Evolutionary conservation across 306 rosid species (phyloP).

Genomic region (Dryas alaskensis): DNA sequence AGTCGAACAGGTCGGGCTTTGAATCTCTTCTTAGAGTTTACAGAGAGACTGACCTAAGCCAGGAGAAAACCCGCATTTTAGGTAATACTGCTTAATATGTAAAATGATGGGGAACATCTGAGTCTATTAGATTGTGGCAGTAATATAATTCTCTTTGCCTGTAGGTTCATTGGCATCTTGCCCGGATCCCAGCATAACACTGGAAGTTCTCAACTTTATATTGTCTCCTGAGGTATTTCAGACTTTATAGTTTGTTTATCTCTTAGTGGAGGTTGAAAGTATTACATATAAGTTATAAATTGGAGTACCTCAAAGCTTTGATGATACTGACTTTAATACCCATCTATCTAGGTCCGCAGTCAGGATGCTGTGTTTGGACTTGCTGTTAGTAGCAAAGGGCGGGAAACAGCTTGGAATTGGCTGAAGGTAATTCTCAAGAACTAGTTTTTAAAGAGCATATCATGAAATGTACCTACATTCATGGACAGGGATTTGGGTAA

Average conservation of each 20-base stretch:
- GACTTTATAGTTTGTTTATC: background rate
- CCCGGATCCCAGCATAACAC: slow-evolving; percentile 42
- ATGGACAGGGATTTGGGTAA: background rate
- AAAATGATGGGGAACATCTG: background rate
- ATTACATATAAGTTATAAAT: background rate
- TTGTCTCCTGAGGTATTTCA: slow-evolving; percentile 37
- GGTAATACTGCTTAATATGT: slow-evolving; percentile 37
- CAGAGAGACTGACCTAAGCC: slow-evolving; percentile 79
- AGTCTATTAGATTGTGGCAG: background rate
- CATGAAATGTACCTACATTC: background rate
- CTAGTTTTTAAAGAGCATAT: background rate
- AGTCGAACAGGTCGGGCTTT: slow-evolving; percentile 53
- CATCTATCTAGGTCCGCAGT: slow-evolving; percentile 60
- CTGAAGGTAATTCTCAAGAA: slow-evolving; percentile 56
- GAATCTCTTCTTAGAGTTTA: slow-evolving; percentile 79
- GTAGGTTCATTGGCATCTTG: slow-evolving; percentile 41
- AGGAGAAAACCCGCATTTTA: slow-evolving; percentile 87
- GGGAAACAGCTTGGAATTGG: slow-evolving; percentile 88
- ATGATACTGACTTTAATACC: slow-evolving; percentile 19
- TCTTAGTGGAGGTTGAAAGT: slow-evolving; percentile 15
- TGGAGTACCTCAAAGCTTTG: slow-evolving; percentile 24
- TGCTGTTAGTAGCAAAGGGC: slow-evolving; percentile 53
- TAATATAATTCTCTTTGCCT: slow-evolving; percentile 9
- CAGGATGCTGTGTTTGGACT: slow-evolving; percentile 84
- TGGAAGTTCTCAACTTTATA: slow-evolving; percentile 50